Percentiles rank a stretch among this genome's conserved stretches.
Evolutionary conservation across 2,329 filamentous ascomycete species (phyloP).

Genomic region (Neocatenulostroma microsporum): DNA sequence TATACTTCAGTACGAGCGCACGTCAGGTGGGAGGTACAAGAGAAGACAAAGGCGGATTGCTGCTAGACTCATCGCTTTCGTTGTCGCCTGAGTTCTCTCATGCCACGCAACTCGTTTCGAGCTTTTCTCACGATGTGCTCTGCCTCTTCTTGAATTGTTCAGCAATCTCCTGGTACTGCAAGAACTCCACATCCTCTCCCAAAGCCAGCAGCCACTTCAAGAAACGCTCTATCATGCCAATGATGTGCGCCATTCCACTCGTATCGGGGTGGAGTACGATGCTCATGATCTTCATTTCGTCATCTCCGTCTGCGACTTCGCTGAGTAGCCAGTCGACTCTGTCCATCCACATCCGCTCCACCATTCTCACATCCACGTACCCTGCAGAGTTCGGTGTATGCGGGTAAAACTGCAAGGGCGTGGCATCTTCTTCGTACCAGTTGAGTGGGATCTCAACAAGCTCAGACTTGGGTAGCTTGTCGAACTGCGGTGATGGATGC

Average conservation of each 20-base stretch:
- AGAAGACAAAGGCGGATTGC: too few relatives aligned
- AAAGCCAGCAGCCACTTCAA: constrained; percentile 44
- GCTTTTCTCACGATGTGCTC: background rate
- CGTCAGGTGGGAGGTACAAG: too few relatives aligned
- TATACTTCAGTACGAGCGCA: too few relatives aligned
- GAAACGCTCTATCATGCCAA: constrained; percentile 50
- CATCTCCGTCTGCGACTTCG: constrained; percentile 30
- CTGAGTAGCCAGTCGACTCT: constrained; percentile 48
- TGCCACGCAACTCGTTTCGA: too few relatives aligned
- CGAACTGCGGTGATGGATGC: constrained; percentile 32
- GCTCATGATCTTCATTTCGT: constrained; percentile 41
- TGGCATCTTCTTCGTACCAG: constrained; percentile 48
- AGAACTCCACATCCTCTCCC: constrained; percentile 41
- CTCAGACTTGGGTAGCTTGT: constrained; percentile 21
- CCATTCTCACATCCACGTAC: constrained; percentile 49
- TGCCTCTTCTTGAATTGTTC: constrained; percentile 21
- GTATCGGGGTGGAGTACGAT: constrained; percentile 52
- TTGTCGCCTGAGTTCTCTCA: too few relatives aligned
- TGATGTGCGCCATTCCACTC: constrained; percentile 54
- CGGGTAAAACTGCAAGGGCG: constrained; percentile 42
- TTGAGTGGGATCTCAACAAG: constrained; percentile 45
- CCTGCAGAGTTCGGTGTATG: constrained; percentile 47
- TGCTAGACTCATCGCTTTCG: too few relatives aligned
- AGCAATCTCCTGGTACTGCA: constrained; percentile 38
- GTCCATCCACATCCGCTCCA: constrained; percentile 56